Conservation (phyloP, 2,329 filamentous ascomycete species). For the Cryphonectria nitschkei region DNA sequence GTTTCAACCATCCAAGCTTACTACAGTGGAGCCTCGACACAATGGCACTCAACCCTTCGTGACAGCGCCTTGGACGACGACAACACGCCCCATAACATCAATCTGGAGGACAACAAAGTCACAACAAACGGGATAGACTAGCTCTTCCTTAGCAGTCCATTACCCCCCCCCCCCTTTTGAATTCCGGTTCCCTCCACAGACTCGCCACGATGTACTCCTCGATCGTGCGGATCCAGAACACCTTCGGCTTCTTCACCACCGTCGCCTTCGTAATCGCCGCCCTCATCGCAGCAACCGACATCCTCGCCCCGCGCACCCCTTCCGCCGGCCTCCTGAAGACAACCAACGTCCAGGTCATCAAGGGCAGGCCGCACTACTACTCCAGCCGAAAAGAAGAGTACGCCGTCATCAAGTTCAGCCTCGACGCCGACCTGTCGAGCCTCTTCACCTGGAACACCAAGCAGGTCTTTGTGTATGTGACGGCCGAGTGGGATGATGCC, state of each 20-base stretch:
- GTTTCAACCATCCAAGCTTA: neutral
- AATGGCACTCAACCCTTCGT: neutral
- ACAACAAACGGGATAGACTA: neutral
- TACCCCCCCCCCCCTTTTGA: no score
- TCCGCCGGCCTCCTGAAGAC: constrained; percentile 65
- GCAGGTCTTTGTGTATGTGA: constrained; percentile 95
- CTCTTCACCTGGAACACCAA: constrained; percentile 99
- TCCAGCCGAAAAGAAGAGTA: constrained; percentile 92
- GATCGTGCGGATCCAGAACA: constrained; percentile 82
- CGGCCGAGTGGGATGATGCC: constrained; percentile 67
- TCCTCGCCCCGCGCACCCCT: constrained; percentile 71
- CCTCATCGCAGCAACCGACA: constrained; percentile 79
- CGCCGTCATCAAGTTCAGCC: constrained; percentile 88
- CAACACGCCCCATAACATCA: neutral
- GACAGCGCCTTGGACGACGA: neutral
- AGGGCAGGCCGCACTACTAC: constrained; percentile 95
- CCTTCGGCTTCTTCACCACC: constrained; percentile 98
- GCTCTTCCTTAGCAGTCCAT: neutral
- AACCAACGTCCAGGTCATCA: constrained; percentile 86
- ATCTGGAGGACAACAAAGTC: neutral
- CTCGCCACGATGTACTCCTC: constrained; percentile 77
- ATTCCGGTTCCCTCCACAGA: neutral
- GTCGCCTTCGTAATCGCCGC: constrained; percentile 81
- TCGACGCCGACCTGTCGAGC: constrained; percentile 86
- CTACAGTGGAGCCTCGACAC: neutral